A percentile compares a stretch with the other conserved stretches of the same genome.
These are phyloP conservation scores for Rosa hybrid DNA, from an alignment of 331 rosid genomes.

Conservation along the genomic window DNA sequence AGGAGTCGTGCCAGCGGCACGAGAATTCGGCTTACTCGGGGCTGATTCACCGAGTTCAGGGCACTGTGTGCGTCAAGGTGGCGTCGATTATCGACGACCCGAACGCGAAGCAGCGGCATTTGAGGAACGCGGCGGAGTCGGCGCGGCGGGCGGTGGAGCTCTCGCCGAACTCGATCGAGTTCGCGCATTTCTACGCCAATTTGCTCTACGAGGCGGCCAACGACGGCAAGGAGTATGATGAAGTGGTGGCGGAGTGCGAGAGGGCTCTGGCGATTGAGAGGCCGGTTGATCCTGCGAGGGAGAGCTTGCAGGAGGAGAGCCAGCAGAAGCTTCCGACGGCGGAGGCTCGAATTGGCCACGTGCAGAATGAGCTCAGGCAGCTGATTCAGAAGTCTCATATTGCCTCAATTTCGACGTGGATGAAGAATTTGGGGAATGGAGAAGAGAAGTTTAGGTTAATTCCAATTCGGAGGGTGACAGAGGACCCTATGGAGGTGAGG, in stretches of 20 bases:
- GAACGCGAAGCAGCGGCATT: conserved; percentile 61
- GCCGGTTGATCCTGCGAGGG: conserved; percentile 80
- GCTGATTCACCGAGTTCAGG: conserved; percentile 75
- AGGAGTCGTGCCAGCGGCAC: conserved; percentile 60
- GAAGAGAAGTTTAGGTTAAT: conserved; percentile 78
- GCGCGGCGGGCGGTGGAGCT: conserved; percentile 74
- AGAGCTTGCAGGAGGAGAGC: conserved; percentile 82
- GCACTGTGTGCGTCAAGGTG: conserved; percentile 72
- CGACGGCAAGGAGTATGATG: conserved; percentile 80
- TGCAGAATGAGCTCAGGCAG: conserved; percentile 77
- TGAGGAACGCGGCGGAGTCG: conserved; percentile 76
- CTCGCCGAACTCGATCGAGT: conserved; percentile 83
- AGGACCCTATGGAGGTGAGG: conserved; percentile 89
- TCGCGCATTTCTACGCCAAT: conserved; percentile 72
- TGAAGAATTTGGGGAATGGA: conserved; percentile 84
- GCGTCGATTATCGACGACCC: conserved; percentile 71
- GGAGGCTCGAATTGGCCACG: conserved; percentile 55
- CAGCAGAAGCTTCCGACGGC: conserved; percentile 52
- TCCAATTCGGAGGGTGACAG: conserved; percentile 66
- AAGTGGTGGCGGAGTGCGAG: conserved; percentile 80
- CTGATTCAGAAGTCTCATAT: conserved; percentile 82
- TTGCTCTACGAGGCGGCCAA: conserved; percentile 76
- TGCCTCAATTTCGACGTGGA: conserved; percentile 73
- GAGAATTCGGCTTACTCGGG: conserved; percentile 60
- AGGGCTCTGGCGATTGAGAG: conserved; percentile 65